Percentiles rank a stretch among this genome's conserved stretches.
Evolutionary conservation across 768 basidiomycete genomes (phyloP).

Genomic region (Leccinum boreale): DNA sequence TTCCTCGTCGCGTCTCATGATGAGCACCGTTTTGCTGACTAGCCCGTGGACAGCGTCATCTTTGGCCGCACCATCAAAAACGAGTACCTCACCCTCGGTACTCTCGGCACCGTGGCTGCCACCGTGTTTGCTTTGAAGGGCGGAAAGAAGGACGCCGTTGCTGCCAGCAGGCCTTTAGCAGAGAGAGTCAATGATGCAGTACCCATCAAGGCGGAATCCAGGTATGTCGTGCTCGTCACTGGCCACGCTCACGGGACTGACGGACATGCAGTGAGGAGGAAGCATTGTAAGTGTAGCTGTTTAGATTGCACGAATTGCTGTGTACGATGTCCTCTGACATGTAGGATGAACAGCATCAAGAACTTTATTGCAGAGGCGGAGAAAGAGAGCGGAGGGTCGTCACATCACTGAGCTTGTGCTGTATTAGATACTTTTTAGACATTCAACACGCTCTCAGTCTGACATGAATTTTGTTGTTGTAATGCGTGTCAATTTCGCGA

Average conservation of each 20-base stretch:
- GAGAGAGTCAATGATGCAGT: slow-evolving; percentile 63
- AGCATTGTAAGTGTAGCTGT: slow-evolving; percentile 60
- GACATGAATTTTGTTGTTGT: neutral
- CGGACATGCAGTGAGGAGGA: slow-evolving; percentile 65
- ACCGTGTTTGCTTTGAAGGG: slow-evolving; percentile 54
- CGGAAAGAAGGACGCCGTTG: slow-evolving; percentile 45
- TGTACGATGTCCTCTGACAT: slow-evolving; percentile 36
- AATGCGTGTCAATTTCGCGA: neutral
- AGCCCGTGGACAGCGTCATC: slow-evolving; percentile 50
- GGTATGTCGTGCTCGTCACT: slow-evolving; percentile 43
- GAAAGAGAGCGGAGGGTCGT: slow-evolving; percentile 56
- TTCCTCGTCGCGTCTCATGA: neutral
- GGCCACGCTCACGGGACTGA: slow-evolving; percentile 4
- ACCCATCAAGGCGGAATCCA: slow-evolving; percentile 62
- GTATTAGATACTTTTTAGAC: slow-evolving; percentile 3
- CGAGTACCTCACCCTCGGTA: slow-evolving; percentile 74
- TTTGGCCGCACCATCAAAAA: slow-evolving; percentile 78
- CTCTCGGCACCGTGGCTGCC: slow-evolving; percentile 56
- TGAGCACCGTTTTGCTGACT: slow-evolving; percentile 4
- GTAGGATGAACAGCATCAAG: slow-evolving; percentile 66
- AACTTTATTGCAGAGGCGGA: slow-evolving; percentile 82
- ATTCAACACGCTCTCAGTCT: neutral
- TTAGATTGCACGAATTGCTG: slow-evolving; percentile 11
- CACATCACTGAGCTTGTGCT: slow-evolving; percentile 24
- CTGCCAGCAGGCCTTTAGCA: slow-evolving; percentile 40